phyloP scores from a whole-genome alignment of 257 asterid species.

The Solanum rostratum region DNA sequence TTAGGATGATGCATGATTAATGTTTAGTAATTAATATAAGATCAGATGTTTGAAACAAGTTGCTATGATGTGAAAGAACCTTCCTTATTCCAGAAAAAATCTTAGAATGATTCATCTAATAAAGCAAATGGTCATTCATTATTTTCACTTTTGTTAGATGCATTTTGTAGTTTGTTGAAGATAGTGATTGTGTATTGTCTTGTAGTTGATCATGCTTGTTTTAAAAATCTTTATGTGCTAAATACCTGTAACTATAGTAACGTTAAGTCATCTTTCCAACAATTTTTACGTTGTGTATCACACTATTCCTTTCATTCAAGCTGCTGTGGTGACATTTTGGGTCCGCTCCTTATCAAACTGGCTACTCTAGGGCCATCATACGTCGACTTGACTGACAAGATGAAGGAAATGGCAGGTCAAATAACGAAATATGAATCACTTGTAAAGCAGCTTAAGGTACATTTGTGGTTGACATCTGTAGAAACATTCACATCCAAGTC shows the following conservation, averaged over 20 bases:
- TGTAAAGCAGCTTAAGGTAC: conserved; percentile 60
- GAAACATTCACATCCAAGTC: background rate
- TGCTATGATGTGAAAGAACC: background rate
- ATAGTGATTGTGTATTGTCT: background rate
- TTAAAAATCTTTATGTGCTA: background rate
- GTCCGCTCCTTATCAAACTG: conserved; percentile 34
- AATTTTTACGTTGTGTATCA: background rate
- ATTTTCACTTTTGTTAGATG: background rate
- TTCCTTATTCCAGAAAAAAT: background rate
- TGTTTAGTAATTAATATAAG: background rate
- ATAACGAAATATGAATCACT: conserved; percentile 51
- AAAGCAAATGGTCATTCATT: background rate
- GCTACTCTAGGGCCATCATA: conserved; percentile 25
- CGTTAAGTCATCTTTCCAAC: background rate
- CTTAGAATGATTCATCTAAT: background rate
- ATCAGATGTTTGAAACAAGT: background rate
- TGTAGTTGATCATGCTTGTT: background rate
- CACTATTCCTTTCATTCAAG: conserved; percentile 18
- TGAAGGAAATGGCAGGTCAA: conserved; percentile 38
- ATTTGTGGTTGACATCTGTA: background rate
- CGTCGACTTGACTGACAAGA: conserved; percentile 30
- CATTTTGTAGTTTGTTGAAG: background rate
- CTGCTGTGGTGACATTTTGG: conserved; percentile 32
- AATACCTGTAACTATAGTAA: background rate
- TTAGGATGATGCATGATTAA: background rate